These are phyloP conservation scores for Nemania sp. DNA, from an alignment of 2,329 filamentous ascomycete species.

Conservation along the genomic window DNA sequence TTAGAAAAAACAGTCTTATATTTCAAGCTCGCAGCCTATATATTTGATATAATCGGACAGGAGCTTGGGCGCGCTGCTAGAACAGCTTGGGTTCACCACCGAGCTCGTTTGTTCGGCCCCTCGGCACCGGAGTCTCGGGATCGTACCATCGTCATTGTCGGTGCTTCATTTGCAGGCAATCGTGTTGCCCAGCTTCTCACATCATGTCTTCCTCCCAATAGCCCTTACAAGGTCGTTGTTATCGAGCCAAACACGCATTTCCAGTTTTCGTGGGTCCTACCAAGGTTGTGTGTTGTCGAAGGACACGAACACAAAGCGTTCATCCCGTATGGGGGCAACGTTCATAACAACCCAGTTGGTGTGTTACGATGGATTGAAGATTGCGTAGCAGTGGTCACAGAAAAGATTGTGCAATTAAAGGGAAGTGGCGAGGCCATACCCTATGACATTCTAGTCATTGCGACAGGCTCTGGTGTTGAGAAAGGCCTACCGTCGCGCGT, in stretches of 20 bases:
- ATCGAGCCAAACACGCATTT: slow-evolving; percentile 24
- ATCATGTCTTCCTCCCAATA: slow-evolving; percentile 18
- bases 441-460: slow-evolving; percentile 18
- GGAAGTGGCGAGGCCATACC: slow-evolving; percentile 12
- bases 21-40: slow-evolving; percentile 11
- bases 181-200: slow-evolving; percentile 22
- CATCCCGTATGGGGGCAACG: slow-evolving; percentile 17
- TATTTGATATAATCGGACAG: slow-evolving; percentile 11
- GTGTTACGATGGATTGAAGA: slow-evolving; percentile 15
- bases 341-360: slow-evolving; percentile 9
- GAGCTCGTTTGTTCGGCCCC: slow-evolving; percentile 4
- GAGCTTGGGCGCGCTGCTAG: slow-evolving; percentile 17
- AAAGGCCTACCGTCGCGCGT: slow-evolving; percentile 21
- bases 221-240: slow-evolving; percentile 21
- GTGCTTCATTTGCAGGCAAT: slow-evolving; percentile 23
- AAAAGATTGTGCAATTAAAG: slow-evolving; percentile 3
- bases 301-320: slow-evolving; percentile 23
- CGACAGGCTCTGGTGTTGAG: slow-evolving; percentile 23
- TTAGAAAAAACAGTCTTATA: slow-evolving; percentile 14
- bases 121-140: not conserved
- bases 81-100: slow-evolving; percentile 4
- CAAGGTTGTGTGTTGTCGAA: slow-evolving; percentile 12
- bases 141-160: slow-evolving; percentile 18
- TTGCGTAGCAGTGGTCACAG: not conserved
- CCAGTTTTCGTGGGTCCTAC: slow-evolving; percentile 23